Conservation (phyloP, 306 rosid species). For the Astragalus glycyphyllos region DNA sequence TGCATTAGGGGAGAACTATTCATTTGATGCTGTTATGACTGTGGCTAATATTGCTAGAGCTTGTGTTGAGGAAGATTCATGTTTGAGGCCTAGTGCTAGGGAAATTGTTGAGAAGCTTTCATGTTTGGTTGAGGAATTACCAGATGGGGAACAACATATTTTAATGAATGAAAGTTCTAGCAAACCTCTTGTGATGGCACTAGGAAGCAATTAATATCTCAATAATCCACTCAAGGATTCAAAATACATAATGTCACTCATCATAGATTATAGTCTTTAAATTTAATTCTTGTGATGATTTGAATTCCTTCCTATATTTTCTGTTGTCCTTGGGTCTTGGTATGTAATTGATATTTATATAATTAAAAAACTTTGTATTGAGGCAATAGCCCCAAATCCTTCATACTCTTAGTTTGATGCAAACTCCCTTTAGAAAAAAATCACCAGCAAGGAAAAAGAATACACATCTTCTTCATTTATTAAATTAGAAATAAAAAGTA, state of each 20-base stretch:
- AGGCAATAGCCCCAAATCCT: too few species aligned
- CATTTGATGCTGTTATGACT: constrained; percentile 67
- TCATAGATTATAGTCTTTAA: neutral
- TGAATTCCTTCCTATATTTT: neutral
- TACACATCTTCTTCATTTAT: too few species aligned
- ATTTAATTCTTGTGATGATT: neutral
- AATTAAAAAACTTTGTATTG: too few species aligned
- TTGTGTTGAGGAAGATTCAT: constrained; percentile 72
- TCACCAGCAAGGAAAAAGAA: too few species aligned
- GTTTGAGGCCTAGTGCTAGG: constrained; percentile 69
- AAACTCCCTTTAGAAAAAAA: too few species aligned
- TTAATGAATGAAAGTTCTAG: constrained; percentile 69
- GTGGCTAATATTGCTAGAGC: constrained; percentile 70
- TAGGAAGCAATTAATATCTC: constrained; percentile 44
- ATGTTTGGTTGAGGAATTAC: constrained; percentile 64
- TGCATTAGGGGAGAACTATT: constrained; percentile 70
- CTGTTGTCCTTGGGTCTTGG: neutral
- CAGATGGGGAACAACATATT: constrained; percentile 55
- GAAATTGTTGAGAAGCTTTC: constrained; percentile 72
- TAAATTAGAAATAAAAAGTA: too few species aligned
- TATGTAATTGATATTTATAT: too few species aligned
- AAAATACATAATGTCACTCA: constrained; percentile 1
- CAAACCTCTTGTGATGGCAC: constrained; percentile 72
- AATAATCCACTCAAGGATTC: constrained; percentile 27
- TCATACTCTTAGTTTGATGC: too few species aligned